Evolutionary conservation across 2,329 filamentous ascomycete genomes (phyloP).

Genomic region (Orbilia oligospora): DNA sequence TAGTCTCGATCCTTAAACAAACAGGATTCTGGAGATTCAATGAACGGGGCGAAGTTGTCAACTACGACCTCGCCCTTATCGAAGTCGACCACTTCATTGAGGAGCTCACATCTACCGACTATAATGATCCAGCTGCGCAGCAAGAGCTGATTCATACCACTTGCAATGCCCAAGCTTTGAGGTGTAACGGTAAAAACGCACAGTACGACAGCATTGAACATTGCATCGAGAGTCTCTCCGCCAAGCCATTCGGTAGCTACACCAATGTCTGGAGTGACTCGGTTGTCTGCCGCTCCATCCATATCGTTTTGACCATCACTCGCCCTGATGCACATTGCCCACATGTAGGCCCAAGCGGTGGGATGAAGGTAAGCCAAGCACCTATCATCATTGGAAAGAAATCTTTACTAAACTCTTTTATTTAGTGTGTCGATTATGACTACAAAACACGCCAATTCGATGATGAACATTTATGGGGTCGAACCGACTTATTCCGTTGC

Average conservation of each 20-base stretch:
- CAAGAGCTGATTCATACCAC: conserved; percentile 65
- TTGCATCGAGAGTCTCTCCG: conserved; percentile 65
- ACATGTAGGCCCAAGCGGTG: conserved; percentile 54
- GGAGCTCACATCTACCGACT: conserved; percentile 64
- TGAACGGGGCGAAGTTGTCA: conserved; percentile 67
- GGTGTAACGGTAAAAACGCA: conserved; percentile 66
- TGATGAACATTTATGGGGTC: conserved; percentile 45
- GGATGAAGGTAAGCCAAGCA: conserved; percentile 54
- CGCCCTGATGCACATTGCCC: conserved; percentile 56
- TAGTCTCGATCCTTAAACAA: conserved; percentile 66
- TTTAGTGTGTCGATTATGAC: conserved; percentile 48
- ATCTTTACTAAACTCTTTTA: background rate
- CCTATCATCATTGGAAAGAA: background rate
- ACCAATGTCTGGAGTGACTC: conserved; percentile 69
- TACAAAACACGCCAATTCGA: conserved; percentile 52
- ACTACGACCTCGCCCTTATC: conserved; percentile 69
- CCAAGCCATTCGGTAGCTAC: conserved; percentile 67
- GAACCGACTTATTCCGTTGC: conserved; percentile 50
- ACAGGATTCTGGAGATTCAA: conserved; percentile 70
- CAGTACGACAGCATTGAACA: conserved; percentile 66
- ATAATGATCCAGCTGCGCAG: conserved; percentile 64
- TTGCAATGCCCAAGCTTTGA: conserved; percentile 66
- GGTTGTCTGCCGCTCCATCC: conserved; percentile 68
- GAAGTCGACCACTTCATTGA: conserved; percentile 67
- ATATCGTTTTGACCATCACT: conserved; percentile 66